Conservation (phyloP, 1,139 yeast genomes). For the Magnusiomyces magnusii region DNA sequence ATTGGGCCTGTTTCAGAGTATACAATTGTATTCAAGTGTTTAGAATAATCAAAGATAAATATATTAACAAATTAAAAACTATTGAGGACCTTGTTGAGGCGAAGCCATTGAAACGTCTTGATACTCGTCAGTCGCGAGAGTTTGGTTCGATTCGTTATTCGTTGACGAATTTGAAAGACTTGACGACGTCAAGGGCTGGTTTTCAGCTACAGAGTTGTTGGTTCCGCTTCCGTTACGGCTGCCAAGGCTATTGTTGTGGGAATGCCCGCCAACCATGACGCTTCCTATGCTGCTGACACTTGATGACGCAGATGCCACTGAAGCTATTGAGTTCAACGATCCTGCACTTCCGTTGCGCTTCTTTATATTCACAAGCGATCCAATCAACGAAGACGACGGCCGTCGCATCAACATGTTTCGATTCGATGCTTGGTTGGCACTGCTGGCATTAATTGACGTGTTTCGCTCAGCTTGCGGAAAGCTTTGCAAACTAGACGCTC, state of each 20-base stretch:
- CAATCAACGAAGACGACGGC: background rate
- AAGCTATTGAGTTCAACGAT: background rate
- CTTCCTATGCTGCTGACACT: background rate
- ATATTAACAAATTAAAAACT: too few species aligned
- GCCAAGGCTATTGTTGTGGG: background rate
- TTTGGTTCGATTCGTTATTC: background rate
- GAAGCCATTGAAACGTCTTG: background rate
- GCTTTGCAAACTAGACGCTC: background rate
- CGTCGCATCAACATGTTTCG: background rate
- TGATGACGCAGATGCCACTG: background rate
- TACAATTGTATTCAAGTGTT: too few species aligned
- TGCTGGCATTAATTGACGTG: background rate
- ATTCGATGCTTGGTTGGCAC: background rate
- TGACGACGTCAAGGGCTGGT: background rate
- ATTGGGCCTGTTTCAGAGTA: too few species aligned
- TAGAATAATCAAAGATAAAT: too few species aligned
- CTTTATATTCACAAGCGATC: background rate
- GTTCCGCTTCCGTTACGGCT: background rate
- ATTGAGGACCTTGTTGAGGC: too few species aligned
- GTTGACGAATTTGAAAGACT: background rate
- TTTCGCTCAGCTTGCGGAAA: background rate
- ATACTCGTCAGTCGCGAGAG: background rate
- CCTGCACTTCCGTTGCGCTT: background rate
- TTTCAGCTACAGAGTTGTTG: background rate
- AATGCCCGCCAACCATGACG: background rate